These are phyloP conservation scores for Huiozyma naganishii DNA, from an alignment of 805 yeast genomes.

Conservation along the genomic window DNA sequence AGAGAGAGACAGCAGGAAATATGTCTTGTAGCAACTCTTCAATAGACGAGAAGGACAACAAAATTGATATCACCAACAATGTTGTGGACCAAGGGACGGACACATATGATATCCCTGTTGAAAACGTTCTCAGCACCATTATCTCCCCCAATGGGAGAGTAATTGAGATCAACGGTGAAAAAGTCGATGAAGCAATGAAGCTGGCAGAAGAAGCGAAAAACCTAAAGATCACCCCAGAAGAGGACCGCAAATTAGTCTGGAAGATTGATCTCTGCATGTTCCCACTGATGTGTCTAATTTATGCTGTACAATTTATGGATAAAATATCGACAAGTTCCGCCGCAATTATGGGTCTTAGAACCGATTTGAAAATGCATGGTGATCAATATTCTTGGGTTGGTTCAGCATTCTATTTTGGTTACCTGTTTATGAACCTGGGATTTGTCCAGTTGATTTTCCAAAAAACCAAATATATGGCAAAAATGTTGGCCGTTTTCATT, in stretches of 20 bases:
- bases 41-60: neutral
- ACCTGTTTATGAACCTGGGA: constrained; percentile 42
- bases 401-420: constrained; percentile 56
- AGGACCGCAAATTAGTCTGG: constrained; percentile 29
- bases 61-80: neutral
- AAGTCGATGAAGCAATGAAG: constrained; percentile 38
- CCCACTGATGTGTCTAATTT: constrained; percentile 40
- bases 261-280: constrained; percentile 43
- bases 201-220: constrained; percentile 29
- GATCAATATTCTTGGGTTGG: constrained; percentile 43
- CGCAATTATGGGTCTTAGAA: constrained; percentile 40
- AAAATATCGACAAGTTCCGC: constrained; percentile 43
- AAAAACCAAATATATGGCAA: constrained; percentile 42
- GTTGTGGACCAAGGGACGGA: neutral
- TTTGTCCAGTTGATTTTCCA: constrained; percentile 31
- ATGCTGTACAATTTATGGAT: constrained; percentile 50
- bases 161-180: constrained; percentile 27
- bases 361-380: constrained; percentile 35
- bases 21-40: neutral
- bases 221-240: constrained; percentile 24
- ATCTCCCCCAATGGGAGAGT: constrained; percentile 20
- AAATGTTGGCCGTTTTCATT: constrained; percentile 37
- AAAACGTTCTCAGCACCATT: constrained; percentile 6
- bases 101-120: neutral
- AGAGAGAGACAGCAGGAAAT: neutral